A percentile compares a stretch with the other conserved stretches of the same genome.
phyloP scores from a whole-genome alignment of 2,329 filamentous ascomycete species.

The Aspergillus proliferans region DNA sequence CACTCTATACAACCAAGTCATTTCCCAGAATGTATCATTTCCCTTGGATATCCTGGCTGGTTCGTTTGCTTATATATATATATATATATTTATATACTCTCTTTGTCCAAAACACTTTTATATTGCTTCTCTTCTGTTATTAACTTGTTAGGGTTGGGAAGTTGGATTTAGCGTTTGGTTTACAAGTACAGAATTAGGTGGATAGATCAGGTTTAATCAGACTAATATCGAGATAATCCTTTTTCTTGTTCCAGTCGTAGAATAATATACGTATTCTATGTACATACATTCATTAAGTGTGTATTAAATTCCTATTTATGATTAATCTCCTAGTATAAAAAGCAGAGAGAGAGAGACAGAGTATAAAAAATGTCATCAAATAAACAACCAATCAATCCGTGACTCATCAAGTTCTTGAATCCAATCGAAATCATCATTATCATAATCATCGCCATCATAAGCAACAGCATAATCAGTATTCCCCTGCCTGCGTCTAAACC shows the following conservation, averaged over 20 bases:
- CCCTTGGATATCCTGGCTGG: conserved; percentile 1
- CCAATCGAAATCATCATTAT: conserved; percentile 34
- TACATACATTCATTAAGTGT: background rate
- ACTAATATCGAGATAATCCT: no score
- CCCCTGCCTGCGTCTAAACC: background rate
- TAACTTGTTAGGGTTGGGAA: background rate
- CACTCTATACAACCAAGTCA: conserved; percentile 1
- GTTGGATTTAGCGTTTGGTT: background rate
- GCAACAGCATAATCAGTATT: background rate
- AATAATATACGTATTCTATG: no score
- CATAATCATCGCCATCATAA: conserved; percentile 6
- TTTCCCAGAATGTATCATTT: conserved; percentile 1
- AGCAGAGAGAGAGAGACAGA: background rate
- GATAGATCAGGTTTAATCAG: conserved; percentile 4
- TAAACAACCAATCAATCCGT: conserved; percentile 37
- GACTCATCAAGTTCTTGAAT: conserved; percentile 35
- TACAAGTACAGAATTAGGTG: background rate
- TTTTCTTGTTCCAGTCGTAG: no score
- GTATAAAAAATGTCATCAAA: conserved; percentile 16
- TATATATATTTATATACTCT: conserved; percentile 2
- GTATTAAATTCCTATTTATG: background rate
- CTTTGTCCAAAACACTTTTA: background rate
- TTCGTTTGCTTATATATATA: background rate
- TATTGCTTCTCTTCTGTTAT: background rate
- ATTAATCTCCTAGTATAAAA: no score